These are phyloP conservation scores for Cutaneotrichosporon cavernicola DNA, from an alignment of 1,284 basidiomycete species.

Conservation along the genomic window DNA sequence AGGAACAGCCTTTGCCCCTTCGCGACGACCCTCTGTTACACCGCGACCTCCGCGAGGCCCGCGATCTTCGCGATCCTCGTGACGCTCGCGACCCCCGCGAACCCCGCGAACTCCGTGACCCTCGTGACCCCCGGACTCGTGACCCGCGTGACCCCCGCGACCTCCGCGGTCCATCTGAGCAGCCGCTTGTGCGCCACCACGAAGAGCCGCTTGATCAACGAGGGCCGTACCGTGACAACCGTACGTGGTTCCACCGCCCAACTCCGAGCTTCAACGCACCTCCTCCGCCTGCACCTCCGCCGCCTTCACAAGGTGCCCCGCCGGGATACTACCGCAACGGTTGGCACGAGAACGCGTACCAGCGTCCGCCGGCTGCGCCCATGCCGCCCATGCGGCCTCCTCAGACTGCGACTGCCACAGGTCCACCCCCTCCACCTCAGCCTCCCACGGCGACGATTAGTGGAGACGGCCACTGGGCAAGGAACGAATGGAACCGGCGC, in stretches of 20 bases:
- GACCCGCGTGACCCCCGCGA: slow-evolving; percentile 10
- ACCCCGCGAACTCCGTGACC: slow-evolving; percentile 8
- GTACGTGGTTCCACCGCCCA: slow-evolving; percentile 5
- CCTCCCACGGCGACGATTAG: slow-evolving; percentile 8
- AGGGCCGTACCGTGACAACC: background rate
- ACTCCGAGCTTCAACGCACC: background rate
- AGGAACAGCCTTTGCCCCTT: background rate
- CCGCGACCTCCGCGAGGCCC: background rate
- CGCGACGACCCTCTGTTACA: background rate
- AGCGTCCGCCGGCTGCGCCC: background rate
- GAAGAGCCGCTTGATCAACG: slow-evolving; percentile 5
- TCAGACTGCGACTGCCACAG: slow-evolving; percentile 7
- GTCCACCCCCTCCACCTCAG: slow-evolving; percentile 6
- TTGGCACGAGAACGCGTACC: slow-evolving; percentile 5
- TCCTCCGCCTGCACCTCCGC: background rate
- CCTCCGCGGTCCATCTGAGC: background rate
- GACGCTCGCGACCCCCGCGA: slow-evolving; percentile 9
- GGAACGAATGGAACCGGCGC: background rate
- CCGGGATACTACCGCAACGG: slow-evolving; percentile 10
- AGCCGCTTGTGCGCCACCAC: background rate
- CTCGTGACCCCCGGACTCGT: slow-evolving; percentile 5
- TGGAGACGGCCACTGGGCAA: slow-evolving; percentile 1
- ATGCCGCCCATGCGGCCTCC: slow-evolving; percentile 2
- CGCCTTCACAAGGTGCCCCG: background rate
- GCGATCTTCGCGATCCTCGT: slow-evolving; percentile 7